Base-by-base conservation (phyloP, 148 eudicot species). In the Vaccinium myrtillus region DNA sequence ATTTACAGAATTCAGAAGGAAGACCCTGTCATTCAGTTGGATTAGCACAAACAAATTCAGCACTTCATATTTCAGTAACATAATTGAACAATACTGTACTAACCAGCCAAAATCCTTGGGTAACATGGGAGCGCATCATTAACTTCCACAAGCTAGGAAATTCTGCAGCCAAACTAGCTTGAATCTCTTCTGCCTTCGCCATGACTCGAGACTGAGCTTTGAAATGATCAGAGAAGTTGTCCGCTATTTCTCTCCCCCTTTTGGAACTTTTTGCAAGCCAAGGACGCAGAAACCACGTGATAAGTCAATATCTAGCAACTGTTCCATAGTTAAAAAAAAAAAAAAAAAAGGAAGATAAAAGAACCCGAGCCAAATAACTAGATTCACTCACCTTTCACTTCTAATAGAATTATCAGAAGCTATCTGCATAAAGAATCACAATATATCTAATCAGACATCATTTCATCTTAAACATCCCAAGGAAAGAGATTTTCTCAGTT, bases 1-100 rank as follows among this genome's bases (percentile, higher is more conserved):
- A 23, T 30, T 43, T 39, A 83, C 86, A 83, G 56, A 87, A 83
- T n/a, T 43, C 23, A 59, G 54, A 6, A 54, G 89, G 87, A 48
- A 87, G 80, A 61, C 87, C 87, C 89, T 87, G 83, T 46, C 19
- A 81, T 70, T 73, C 12, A 61, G 7, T 55, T 23, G 19, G 14
- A 51, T 51, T 51, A 82, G 81, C 30, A 78, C 67, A 79, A 18
- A 30, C 21, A 63, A 43, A 21, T 55, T 58, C 39, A 10, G 21
- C 12, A 59, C 12, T 5, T 13, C 30, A 43, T 39, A 23, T n/a
- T 81, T 81, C 12, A 58, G 14, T 63, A 15, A 23, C 30, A 6
- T 16, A 61, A 43, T 39, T 1, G 11, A 27, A 65, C 32, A 1
- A n/a, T 14, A 32, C 1, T 0, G 70, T 12, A 63, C 30, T n/a